phyloP scores from a whole-genome alignment of 108 stramenopile species.

The Discostella stelligeroides region DNA sequence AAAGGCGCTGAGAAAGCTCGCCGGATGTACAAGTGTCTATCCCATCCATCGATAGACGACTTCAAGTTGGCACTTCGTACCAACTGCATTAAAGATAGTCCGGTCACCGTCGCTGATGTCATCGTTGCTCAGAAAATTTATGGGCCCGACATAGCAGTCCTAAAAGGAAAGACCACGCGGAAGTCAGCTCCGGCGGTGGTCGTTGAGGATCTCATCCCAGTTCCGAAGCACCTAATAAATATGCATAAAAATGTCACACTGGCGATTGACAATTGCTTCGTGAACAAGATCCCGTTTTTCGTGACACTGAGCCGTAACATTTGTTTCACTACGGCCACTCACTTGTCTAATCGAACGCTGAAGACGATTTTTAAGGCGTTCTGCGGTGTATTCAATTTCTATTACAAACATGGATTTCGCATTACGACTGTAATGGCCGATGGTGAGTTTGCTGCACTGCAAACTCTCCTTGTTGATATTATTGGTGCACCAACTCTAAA shows the following conservation, averaged over 20 bases:
- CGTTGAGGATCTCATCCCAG: background rate
- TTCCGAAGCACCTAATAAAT: background rate
- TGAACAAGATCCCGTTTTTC: background rate
- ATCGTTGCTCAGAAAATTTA: slow-evolving; percentile 6
- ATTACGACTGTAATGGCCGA: slow-evolving; percentile 8
- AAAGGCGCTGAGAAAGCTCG: slow-evolving; percentile 6
- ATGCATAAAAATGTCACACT: slow-evolving; percentile 1
- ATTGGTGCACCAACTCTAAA: background rate
- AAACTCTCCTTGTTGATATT: background rate
- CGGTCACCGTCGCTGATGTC: slow-evolving; percentile 12
- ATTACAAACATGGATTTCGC: background rate
- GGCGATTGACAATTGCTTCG: background rate
- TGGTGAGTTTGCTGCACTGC: background rate
- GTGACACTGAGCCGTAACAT: background rate
- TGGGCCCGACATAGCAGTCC: slow-evolving; percentile 5
- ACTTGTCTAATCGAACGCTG: background rate
- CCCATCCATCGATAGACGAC: slow-evolving; percentile 2
- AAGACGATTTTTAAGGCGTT: slow-evolving; percentile 4
- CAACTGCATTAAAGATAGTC: slow-evolving; percentile 10
- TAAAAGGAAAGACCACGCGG: slow-evolving; percentile 13
- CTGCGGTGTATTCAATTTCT: background rate
- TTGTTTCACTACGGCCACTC: slow-evolving; percentile 2
- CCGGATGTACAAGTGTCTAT: background rate
- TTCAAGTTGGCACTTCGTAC: slow-evolving; percentile 6
- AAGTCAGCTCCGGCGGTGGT: background rate